phyloP scores from a whole-genome alignment of 164 flowering plant species.

The Macadamia integrifolia region DNA sequence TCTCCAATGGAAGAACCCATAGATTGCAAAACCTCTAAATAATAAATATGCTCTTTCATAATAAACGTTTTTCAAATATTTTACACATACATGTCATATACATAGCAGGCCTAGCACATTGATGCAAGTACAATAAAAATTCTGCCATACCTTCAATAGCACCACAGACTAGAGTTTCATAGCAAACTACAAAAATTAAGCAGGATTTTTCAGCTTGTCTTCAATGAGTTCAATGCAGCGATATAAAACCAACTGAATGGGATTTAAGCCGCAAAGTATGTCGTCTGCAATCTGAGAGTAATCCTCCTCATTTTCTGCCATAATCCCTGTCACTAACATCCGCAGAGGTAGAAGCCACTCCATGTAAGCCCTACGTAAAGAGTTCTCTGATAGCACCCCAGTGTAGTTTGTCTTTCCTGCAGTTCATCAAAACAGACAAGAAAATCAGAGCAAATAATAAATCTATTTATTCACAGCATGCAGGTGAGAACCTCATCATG shows the following conservation, averaged over 20 bases:
- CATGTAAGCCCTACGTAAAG: constrained; percentile 46
- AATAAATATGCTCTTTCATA: too few relatives aligned
- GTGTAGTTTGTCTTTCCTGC: constrained; percentile 65
- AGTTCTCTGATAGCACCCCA: constrained; percentile 42
- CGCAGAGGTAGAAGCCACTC: constrained; percentile 91
- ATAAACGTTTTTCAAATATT: too few relatives aligned
- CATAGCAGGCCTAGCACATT: too few relatives aligned
- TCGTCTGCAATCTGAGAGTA: constrained; percentile 28
- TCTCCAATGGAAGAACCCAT: too few relatives aligned
- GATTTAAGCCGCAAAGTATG: constrained; percentile 48
- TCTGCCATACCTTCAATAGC: too few relatives aligned
- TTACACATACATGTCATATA: too few relatives aligned
- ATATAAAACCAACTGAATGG: constrained; percentile 64
- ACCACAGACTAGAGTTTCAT: too few relatives aligned
- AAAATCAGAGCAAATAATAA: neutral
- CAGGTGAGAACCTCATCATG: too few relatives aligned
- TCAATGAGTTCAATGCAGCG: constrained; percentile 90
- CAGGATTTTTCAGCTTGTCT: constrained; percentile 37
- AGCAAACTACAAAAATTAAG: constrained; percentile 6
- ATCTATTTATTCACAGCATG: too few relatives aligned
- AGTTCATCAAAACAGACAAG: neutral
- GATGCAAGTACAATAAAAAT: too few relatives aligned
- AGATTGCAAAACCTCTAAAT: too few relatives aligned
- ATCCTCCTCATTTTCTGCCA: constrained; percentile 41
- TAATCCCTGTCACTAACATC: constrained; percentile 41